These are phyloP conservation scores for Eucalyptus cloeziana DNA, from an alignment of 345 rosid species.

Conservation along the genomic window DNA sequence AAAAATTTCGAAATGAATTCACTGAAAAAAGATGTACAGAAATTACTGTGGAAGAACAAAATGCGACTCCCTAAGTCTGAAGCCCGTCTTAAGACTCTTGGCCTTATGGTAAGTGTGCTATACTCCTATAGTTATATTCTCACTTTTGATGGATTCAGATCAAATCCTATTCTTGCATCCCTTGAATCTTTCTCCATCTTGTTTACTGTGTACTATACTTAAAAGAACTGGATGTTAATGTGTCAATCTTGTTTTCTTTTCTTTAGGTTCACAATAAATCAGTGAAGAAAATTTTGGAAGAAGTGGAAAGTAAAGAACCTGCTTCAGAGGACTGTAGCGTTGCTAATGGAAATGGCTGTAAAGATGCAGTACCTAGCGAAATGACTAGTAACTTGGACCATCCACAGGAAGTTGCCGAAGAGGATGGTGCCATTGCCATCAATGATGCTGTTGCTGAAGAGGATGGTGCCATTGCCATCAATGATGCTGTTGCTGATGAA, in stretches of 20 bases:
- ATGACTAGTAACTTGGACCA: slow-evolving; percentile 15
- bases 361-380: slow-evolving; percentile 1
- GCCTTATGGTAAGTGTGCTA: slow-evolving; percentile 42
- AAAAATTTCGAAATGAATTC: slow-evolving; percentile 46
- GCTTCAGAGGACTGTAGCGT: slow-evolving; percentile 2
- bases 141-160: neutral
- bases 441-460: slow-evolving; percentile 11
- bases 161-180: neutral
- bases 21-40: slow-evolving; percentile 70
- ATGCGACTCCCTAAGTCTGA: slow-evolving; percentile 71
- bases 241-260: neutral
- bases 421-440: neutral
- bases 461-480: neutral
- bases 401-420: slow-evolving; percentile 3
- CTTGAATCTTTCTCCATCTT: neutral
- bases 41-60: slow-evolving; percentile 84
- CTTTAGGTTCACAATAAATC: slow-evolving; percentile 31
- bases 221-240: neutral
- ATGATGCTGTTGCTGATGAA: slow-evolving; percentile 19
- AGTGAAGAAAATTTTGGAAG: slow-evolving; percentile 27
- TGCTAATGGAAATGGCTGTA: slow-evolving; percentile 8
- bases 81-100: slow-evolving; percentile 52
- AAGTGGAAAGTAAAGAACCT: slow-evolving; percentile 15
- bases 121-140: neutral
- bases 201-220: neutral